Evolutionary conservation across 371 early-diverging fungal genomes (phyloP).

Genomic region (Globomyces sp.): DNA sequence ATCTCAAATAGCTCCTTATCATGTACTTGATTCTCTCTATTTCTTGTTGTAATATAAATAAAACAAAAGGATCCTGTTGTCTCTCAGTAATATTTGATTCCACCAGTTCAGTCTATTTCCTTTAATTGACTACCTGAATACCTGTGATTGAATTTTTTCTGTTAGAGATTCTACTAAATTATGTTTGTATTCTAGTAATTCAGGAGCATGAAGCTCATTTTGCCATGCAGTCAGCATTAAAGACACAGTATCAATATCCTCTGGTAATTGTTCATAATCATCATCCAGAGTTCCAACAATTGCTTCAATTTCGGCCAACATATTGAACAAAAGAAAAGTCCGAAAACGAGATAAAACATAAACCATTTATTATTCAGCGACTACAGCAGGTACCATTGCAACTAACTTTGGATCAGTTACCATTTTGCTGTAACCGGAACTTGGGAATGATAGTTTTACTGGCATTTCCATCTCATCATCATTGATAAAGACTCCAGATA

Average conservation of each 20-base stretch:
- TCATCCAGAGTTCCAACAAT: not conserved
- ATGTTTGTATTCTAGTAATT: constrained; percentile 4
- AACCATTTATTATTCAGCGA: constrained; percentile 10
- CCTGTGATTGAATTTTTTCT: not conserved
- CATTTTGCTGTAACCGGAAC: constrained; percentile 17
- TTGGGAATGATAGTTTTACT: constrained; percentile 36
- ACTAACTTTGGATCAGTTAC: constrained; percentile 15
- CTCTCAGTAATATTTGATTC: no score
- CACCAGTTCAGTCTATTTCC: no score
- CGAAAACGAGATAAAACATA: not conserved
- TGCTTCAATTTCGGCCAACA: not conserved
- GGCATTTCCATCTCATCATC: constrained; percentile 38
- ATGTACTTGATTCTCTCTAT: constrained; percentile 80
- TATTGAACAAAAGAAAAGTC: not conserved
- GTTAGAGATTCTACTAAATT: not conserved
- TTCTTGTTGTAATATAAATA: constrained; percentile 52
- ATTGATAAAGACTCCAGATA: constrained; percentile 34
- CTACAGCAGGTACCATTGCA: constrained; percentile 16
- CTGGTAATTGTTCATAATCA: constrained; percentile 4
- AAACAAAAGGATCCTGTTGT: no score
- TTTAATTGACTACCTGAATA: not conserved
- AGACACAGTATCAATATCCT: not conserved
- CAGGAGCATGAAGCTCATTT: constrained; percentile 14
- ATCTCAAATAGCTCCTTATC: constrained; percentile 68
- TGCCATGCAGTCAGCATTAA: not conserved